Conservation (phyloP, 805 yeast genomes). For the Tetrapisispora iriomotensis region DNA sequence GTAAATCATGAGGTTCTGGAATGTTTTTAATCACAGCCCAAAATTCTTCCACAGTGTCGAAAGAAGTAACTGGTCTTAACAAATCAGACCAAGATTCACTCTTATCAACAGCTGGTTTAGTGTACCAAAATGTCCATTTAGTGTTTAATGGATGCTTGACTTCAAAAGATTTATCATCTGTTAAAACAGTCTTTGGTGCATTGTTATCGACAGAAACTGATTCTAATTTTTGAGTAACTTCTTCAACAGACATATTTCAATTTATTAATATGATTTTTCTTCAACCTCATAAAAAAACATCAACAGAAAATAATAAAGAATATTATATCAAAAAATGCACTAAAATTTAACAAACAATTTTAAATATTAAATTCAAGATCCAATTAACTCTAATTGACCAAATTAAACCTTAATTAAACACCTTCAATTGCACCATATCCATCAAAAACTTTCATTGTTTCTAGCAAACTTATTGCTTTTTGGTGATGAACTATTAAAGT, state of each 20-base stretch:
- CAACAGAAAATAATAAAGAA: too few species aligned
- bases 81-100: slow-evolving; percentile 86
- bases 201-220: slow-evolving; percentile 18
- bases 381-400: too few species aligned
- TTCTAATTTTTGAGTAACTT: slow-evolving; percentile 27
- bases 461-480: neutral
- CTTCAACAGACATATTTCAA: slow-evolving; percentile 28
- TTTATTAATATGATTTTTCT: slow-evolving; percentile 1
- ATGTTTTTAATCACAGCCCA: slow-evolving; percentile 96
- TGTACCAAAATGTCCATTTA: slow-evolving; percentile 96
- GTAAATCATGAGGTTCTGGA: slow-evolving; percentile 85
- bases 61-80: slow-evolving; percentile 84
- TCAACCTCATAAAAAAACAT: too few species aligned
- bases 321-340: too few species aligned
- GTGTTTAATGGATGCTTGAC: slow-evolving; percentile 73
- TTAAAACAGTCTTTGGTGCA: slow-evolving; percentile 25
- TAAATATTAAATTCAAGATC: too few species aligned
- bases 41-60: slow-evolving; percentile 93
- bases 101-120: slow-evolving; percentile 76
- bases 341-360: too few species aligned
- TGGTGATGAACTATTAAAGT: neutral
- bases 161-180: slow-evolving; percentile 25
- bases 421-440: too few species aligned
- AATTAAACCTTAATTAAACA: too few species aligned
- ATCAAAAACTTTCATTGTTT: too few species aligned